Evolutionary conservation across 2,329 filamentous ascomycete genomes (phyloP).

Genomic region (Ophiostoma sp.): DNA sequence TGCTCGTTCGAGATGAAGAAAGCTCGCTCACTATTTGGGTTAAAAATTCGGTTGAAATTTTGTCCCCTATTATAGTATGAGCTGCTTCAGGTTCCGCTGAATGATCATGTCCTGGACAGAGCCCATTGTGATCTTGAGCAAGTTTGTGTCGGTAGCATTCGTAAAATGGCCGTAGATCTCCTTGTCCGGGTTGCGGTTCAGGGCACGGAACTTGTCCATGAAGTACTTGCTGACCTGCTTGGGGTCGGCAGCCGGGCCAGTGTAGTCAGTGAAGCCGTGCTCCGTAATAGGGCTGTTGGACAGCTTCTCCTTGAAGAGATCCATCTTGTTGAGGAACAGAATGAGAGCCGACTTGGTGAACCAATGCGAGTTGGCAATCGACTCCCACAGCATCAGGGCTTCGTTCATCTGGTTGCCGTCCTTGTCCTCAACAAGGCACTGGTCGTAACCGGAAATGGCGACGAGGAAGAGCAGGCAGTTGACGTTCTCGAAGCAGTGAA

Average conservation of each 20-base stretch:
- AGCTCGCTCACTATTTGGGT: background rate
- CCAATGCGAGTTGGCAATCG: conserved; percentile 83
- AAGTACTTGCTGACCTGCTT: conserved; percentile 79
- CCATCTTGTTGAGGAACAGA: conserved; percentile 85
- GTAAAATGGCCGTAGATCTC: conserved; percentile 65
- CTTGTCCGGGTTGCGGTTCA: conserved; percentile 69
- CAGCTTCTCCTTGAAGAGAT: conserved; percentile 78
- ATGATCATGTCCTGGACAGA: conserved; percentile 88
- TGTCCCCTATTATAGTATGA: conserved; percentile 62
- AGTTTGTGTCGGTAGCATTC: conserved; percentile 66
- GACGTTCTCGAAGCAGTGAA: conserved; percentile 93
- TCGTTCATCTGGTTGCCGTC: conserved; percentile 95
- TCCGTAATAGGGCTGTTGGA: conserved; percentile 67
- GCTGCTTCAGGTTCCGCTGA: conserved; percentile 76
- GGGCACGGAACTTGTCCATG: conserved; percentile 74
- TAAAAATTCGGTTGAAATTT: background rate
- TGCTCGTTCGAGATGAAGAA: background rate
- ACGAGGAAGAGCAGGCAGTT: conserved; percentile 91
- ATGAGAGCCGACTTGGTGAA: conserved; percentile 80
- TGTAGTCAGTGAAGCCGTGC: conserved; percentile 77
- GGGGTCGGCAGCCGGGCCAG: conserved; percentile 68
- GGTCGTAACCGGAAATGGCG: conserved; percentile 93
- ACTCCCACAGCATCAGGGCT: conserved; percentile 83
- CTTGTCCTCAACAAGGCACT: conserved; percentile 93
- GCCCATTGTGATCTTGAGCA: conserved; percentile 83